Conservation (phyloP, 306 rosid genomes). For the Oxytropis ochrocephala region DNA sequence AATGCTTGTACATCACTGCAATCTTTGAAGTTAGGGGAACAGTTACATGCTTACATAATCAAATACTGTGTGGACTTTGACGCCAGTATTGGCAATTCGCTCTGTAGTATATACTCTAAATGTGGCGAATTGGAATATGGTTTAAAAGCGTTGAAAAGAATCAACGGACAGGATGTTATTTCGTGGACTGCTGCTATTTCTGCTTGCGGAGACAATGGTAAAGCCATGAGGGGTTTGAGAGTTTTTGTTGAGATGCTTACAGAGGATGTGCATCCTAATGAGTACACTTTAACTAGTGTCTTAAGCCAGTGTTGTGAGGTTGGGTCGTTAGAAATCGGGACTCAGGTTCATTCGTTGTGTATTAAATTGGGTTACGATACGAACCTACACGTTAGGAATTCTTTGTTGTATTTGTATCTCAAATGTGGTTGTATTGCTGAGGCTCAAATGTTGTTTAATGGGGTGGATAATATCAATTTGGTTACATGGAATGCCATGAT, state of each 20-base stretch:
- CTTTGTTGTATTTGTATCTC: slow-evolving; percentile 62
- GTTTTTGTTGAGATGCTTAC: slow-evolving; percentile 57
- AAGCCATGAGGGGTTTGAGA: slow-evolving; percentile 45
- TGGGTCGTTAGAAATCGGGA: slow-evolving; percentile 45
- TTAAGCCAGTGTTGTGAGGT: slow-evolving; percentile 68
- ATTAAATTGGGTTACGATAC: slow-evolving; percentile 54
- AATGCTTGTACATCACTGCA: slow-evolving; percentile 58
- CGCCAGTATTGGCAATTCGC: slow-evolving; percentile 71
- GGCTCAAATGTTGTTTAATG: slow-evolving; percentile 54
- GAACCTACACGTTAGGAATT: slow-evolving; percentile 51
- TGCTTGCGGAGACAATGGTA: slow-evolving; percentile 66
- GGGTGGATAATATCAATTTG: slow-evolving; percentile 46
- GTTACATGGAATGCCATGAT: slow-evolving; percentile 91
- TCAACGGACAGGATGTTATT: slow-evolving; percentile 60
- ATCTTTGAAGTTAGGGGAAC: slow-evolving; percentile 49
- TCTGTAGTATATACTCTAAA: slow-evolving; percentile 82
- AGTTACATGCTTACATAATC: slow-evolving; percentile 66
- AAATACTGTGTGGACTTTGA: slow-evolving; percentile 58
- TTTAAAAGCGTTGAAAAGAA: slow-evolving; percentile 49
- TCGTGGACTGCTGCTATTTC: slow-evolving; percentile 82
- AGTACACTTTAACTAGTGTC: slow-evolving; percentile 60
- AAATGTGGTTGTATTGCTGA: slow-evolving; percentile 63
- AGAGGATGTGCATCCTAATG: slow-evolving; percentile 59
- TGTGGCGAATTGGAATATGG: slow-evolving; percentile 43
- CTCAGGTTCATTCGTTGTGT: slow-evolving; percentile 56